Evolutionary conservation across 129 eudicot species (phyloP).

Genomic region (Tagetes patula): DNA sequence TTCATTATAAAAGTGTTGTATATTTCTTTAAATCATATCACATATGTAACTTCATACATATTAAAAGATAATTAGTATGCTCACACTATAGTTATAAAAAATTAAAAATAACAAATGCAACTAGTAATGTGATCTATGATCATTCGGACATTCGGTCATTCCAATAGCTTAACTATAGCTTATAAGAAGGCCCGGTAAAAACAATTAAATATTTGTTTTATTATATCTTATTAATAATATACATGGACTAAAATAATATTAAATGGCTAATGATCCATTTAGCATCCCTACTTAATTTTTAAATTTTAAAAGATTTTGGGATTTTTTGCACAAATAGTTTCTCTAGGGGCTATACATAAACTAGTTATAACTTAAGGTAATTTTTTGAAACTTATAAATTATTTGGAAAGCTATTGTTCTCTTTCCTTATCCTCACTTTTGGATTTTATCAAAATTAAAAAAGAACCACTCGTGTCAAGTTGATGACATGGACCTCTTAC

Average conservation of each 20-base stretch:
- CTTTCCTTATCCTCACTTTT: constrained; percentile 36
- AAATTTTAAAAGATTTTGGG: neutral
- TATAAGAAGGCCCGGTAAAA: neutral
- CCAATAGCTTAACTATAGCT: neutral
- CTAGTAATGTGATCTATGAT: neutral
- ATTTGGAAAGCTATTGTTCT: constrained; percentile 18
- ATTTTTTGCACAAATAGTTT: neutral
- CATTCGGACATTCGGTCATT: neutral
- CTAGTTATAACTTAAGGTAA: neutral
- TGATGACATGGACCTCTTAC: constrained; percentile 30
- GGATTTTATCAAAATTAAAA: constrained; percentile 33
- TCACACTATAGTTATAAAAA: neutral
- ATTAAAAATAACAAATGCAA: neutral
- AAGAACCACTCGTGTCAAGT: constrained; percentile 40
- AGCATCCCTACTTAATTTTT: neutral
- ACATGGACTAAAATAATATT: neutral
- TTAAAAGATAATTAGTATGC: neutral
- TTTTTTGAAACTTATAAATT: neutral
- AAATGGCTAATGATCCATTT: neutral
- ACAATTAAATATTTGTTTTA: neutral
- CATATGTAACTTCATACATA: neutral
- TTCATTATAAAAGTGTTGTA: neutral
- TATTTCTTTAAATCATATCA: neutral
- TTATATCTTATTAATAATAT: neutral
- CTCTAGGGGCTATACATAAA: neutral